Percentiles rank a stretch among this genome's conserved stretches.
Conservation (phyloP, 2,329 filamentous ascomycete genomes). For the Neofusicoccum umdonicola region DNA sequence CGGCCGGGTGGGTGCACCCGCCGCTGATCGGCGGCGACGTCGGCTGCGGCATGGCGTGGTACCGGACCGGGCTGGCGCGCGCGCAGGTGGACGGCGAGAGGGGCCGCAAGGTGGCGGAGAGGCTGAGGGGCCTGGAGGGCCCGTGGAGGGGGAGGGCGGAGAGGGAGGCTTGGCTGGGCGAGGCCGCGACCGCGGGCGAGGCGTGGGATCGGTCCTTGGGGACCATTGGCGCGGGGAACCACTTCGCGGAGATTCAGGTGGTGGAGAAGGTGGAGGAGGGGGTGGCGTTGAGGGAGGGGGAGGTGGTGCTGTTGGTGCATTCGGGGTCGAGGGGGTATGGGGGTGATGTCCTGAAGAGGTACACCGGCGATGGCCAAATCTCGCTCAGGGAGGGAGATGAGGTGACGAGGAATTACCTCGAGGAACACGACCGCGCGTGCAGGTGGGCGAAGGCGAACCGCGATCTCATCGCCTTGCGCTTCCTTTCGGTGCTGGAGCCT, state of each 20-base stretch:
- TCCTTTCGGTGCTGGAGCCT: slow-evolving; percentile 36
- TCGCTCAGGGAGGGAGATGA: slow-evolving; percentile 29
- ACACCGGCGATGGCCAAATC: slow-evolving; percentile 23
- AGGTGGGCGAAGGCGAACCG: slow-evolving; percentile 38
- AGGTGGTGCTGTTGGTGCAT: slow-evolving; percentile 38
- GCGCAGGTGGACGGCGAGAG: slow-evolving; percentile 34
- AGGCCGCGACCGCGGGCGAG: slow-evolving; percentile 25
- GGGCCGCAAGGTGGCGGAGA: slow-evolving; percentile 35
- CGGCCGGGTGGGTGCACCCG: slow-evolving; percentile 36
- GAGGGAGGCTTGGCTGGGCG: slow-evolving; percentile 31
- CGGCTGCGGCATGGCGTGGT: slow-evolving; percentile 42
- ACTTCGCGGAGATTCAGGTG: slow-evolving; percentile 40
- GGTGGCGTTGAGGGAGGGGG: slow-evolving; percentile 24
- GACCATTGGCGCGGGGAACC: slow-evolving; percentile 40
- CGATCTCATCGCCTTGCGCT: slow-evolving; percentile 40
- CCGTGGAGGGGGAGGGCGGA: slow-evolving; percentile 28
- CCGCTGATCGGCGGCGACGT: slow-evolving; percentile 40
- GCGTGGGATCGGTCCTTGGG: slow-evolving; percentile 35
- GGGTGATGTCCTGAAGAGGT: slow-evolving; percentile 33
- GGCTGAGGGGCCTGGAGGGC: slow-evolving; percentile 36
- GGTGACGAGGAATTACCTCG: slow-evolving; percentile 30
- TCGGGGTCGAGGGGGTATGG: slow-evolving; percentile 39
- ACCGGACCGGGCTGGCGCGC: slow-evolving; percentile 30
- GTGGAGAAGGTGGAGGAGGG: slow-evolving; percentile 27
- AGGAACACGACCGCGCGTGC: slow-evolving; percentile 37